Conservation (phyloP, 129 eudicot genomes). For the Escallonia rubra region DNA sequence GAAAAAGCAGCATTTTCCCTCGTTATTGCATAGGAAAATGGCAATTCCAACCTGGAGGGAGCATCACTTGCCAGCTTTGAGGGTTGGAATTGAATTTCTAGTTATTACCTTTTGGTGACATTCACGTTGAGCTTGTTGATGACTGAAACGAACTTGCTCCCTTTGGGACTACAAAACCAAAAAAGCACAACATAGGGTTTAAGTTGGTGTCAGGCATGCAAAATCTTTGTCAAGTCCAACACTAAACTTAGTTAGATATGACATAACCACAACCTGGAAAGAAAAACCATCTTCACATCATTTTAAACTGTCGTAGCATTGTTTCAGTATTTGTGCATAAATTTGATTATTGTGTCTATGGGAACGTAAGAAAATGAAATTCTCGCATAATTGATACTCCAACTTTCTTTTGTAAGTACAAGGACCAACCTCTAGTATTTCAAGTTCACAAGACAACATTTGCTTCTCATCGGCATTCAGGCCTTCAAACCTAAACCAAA, state of each 20-base stretch:
- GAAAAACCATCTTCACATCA: too few relatives aligned
- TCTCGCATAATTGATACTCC: neutral
- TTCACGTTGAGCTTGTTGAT: constrained; percentile 70
- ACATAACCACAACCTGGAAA: neutral
- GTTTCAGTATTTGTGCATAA: neutral
- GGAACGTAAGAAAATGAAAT: neutral
- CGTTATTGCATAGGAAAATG: neutral
- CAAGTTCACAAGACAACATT: constrained; percentile 33
- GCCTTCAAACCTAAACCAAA: constrained; percentile 41
- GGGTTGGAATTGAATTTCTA: neutral
- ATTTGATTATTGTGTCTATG: neutral
- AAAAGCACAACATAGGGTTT: neutral
- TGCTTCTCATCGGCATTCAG: constrained; percentile 31
- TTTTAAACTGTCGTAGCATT: too few relatives aligned
- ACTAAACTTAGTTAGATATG: neutral
- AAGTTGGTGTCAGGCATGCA: neutral
- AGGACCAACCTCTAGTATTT: constrained; percentile 46
- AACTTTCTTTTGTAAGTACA: neutral
- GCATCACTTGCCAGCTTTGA: too few relatives aligned
- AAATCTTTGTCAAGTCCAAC: neutral
- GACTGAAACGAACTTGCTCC: constrained; percentile 58
- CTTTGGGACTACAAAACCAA: constrained; percentile 29
- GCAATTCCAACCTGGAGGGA: too few relatives aligned
- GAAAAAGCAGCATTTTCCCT: neutral
- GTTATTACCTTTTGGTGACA: constrained; percentile 66